These are phyloP conservation scores for Amphirosellinia nigrospora DNA, from an alignment of 495 filamentous ascomycete species.

Conservation along the genomic window DNA sequence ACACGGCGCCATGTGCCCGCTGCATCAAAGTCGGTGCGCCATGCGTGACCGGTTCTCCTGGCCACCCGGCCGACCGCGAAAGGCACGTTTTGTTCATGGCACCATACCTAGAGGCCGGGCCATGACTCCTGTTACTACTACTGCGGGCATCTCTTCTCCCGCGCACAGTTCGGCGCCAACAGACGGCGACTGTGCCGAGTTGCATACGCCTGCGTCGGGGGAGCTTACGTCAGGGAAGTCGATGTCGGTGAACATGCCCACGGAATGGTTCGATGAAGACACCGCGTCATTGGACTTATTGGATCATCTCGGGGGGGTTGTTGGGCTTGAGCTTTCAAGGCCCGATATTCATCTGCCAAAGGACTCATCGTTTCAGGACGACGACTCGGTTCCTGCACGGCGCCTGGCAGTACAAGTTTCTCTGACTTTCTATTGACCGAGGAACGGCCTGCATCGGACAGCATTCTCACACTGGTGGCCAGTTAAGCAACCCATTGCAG, in stretches of 20 bases:
- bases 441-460: too few relatives aligned
- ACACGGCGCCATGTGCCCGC: conserved; percentile 16
- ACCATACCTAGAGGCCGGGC: neutral
- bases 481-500: conserved; percentile 9
- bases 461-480: too few relatives aligned
- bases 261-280: neutral
- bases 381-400: too few relatives aligned
- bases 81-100: neutral
- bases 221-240: neutral
- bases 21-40: conserved; percentile 4
- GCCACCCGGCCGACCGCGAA: conserved; percentile 17
- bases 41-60: conserved; percentile 20
- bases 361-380: too few relatives aligned
- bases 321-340: conserved; percentile 5
- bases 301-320: neutral
- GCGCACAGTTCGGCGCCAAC: neutral
- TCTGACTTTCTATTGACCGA: too few relatives aligned
- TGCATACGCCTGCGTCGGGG: neutral
- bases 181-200: neutral
- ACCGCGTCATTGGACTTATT: neutral
- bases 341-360: too few relatives aligned
- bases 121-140: neutral
- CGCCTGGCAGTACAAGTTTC: too few relatives aligned
- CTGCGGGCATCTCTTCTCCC: conserved; percentile 3
- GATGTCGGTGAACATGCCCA: neutral